A percentile compares a stretch with the other conserved stretches of the same genome.
Evolutionary conservation across 257 asterid species (phyloP).

Genomic region (Jasminum sambac): DNA sequence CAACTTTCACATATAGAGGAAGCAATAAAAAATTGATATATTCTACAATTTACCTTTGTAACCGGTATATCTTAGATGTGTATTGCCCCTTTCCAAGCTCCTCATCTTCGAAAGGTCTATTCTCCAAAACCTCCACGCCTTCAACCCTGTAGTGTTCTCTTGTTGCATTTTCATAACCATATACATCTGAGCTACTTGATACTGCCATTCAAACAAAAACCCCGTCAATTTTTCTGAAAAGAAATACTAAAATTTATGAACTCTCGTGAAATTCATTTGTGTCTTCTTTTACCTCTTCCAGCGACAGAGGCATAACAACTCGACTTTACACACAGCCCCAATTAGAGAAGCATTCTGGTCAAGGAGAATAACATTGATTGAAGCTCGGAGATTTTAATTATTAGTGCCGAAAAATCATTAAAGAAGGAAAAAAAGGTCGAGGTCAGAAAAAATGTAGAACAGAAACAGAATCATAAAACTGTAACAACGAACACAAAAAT

Average conservation of each 20-base stretch:
- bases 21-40: conserved; percentile 1
- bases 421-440: not conserved
- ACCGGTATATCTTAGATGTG: conserved; percentile 65
- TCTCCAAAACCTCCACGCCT: conserved; percentile 93
- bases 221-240: not conserved
- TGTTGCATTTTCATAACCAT: conserved; percentile 92
- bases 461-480: not conserved
- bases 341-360: conserved; percentile 34
- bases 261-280: not conserved
- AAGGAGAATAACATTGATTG: conserved; percentile 36
- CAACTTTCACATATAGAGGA: not conserved
- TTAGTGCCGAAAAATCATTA: not conserved
- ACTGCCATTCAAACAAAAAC: conserved; percentile 44
- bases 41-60: conserved; percentile 58
- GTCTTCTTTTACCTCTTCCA: conserved; percentile 73
- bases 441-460: too few species aligned
- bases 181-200: conserved; percentile 88
- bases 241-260: not conserved
- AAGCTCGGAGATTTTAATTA: not conserved
- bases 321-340: conserved; percentile 55
- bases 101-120: conserved; percentile 69
- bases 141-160: conserved; percentile 69
- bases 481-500: not conserved
- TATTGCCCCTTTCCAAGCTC: conserved; percentile 78
- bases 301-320: conserved; percentile 80